Conservation (phyloP, 352 stramenopile genomes). For the Globisporangium mamillatum region DNA sequence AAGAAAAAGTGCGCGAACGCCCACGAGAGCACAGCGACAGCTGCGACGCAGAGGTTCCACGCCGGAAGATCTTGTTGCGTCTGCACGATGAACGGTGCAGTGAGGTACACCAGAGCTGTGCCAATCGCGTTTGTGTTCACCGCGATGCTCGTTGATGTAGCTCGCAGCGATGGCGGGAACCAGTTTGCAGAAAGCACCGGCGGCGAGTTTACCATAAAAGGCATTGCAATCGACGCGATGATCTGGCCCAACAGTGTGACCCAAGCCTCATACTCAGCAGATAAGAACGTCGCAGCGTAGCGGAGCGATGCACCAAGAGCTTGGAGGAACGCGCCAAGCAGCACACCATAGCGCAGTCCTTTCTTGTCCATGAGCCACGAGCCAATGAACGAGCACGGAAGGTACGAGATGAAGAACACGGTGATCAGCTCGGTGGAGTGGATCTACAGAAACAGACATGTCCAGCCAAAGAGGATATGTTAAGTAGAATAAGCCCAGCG, state of each 20-base stretch:
- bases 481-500: too few relatives aligned
- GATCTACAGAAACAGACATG: too few relatives aligned
- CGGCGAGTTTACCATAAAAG: conserved; percentile 79
- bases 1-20: conserved; percentile 29
- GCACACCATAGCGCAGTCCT: too few relatives aligned
- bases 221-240: conserved; percentile 61
- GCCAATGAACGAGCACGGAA: too few relatives aligned
- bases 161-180: conserved; percentile 59
- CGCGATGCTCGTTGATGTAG: conserved; percentile 61
- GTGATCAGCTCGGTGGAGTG: too few relatives aligned
- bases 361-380: too few relatives aligned
- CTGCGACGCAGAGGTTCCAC: conserved; percentile 45
- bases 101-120: conserved; percentile 56
- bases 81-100: conserved; percentile 42
- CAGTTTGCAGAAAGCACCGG: conserved; percentile 69
- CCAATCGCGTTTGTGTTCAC: conserved; percentile 74
- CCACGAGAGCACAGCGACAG: conserved; percentile 25
- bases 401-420: too few relatives aligned
- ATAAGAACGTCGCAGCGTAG: conserved; percentile 34
- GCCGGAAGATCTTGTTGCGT: conserved; percentile 24
- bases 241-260: conserved; percentile 55
- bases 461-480: too few relatives aligned
- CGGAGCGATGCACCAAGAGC: conserved; percentile 18
- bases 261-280: conserved; percentile 24
- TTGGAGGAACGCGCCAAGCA: too few relatives aligned